Conservation (phyloP, 192 early-diverging fungal species). For the Gorgonomyces haynaldii region DNA sequence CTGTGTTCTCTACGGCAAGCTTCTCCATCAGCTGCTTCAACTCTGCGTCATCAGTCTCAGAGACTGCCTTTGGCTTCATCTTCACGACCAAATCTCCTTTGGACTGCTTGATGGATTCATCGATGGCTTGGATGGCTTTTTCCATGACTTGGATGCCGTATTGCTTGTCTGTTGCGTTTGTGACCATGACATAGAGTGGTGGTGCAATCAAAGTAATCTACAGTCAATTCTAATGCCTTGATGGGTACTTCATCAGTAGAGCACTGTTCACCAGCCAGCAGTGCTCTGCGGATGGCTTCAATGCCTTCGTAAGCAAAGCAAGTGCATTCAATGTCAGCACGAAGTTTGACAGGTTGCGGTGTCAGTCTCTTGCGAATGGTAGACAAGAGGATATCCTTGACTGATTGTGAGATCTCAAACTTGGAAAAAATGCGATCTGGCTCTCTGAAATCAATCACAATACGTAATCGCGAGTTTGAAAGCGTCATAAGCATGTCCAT, state of each 20-base stretch:
- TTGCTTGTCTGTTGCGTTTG: conserved; percentile 71
- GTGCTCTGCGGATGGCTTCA: conserved; percentile 84
- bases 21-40: conserved; percentile 78
- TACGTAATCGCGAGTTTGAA: conserved; percentile 88
- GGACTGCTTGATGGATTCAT: conserved; percentile 61
- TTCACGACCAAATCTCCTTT: conserved; percentile 67
- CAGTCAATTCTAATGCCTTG: conserved; percentile 26
- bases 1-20: conserved; percentile 82
- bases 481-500: conserved; percentile 92
- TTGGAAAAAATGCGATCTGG: conserved; percentile 78
- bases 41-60: conserved; percentile 87
- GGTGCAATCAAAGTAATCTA: conserved; percentile 80
- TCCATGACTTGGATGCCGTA: conserved; percentile 80
- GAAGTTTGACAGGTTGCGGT: conserved; percentile 91
- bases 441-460: conserved; percentile 42
- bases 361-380: conserved; percentile 86
- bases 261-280: conserved; percentile 73
- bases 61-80: conserved; percentile 87
- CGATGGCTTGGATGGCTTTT: conserved; percentile 70
- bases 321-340: conserved; percentile 87
- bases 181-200: conserved; percentile 86
- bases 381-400: conserved; percentile 62
- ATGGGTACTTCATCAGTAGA: conserved; percentile 68
- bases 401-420: conserved; percentile 47
- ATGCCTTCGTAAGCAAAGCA: conserved; percentile 93